phyloP scores from a whole-genome alignment of 73 alveolate genomes.

The Paramecium sonneborni region DNA sequence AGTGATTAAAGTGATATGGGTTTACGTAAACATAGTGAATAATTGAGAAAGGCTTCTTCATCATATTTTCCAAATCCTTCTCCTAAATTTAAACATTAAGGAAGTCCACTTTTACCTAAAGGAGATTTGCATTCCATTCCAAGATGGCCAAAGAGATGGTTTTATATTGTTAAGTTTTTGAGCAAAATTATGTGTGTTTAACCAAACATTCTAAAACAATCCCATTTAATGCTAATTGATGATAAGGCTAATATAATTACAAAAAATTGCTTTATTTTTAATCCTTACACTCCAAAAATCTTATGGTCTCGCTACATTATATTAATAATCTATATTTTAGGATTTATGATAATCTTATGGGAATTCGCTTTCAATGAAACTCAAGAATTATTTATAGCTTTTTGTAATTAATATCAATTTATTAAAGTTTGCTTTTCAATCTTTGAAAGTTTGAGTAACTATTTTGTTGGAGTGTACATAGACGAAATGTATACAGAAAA shows the following conservation, averaged over 20 bases:
- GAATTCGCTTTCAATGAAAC: neutral
- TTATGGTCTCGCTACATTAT: neutral
- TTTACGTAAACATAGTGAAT: neutral
- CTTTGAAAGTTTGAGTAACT: neutral
- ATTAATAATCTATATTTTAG: neutral
- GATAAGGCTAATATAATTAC: neutral
- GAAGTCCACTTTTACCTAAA: neutral
- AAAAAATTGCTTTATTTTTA: neutral
- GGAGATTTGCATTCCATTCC: neutral
- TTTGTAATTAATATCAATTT: neutral
- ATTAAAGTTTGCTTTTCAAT: neutral
- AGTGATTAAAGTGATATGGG: constrained; percentile 41
- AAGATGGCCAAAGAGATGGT: neutral
- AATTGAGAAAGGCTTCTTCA: neutral
- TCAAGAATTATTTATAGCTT: neutral
- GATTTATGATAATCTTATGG: neutral
- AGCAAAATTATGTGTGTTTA: neutral
- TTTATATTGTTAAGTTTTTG: neutral
- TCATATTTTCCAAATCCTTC: constrained; percentile 2
- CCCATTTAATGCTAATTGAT: neutral
- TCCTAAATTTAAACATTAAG: constrained; percentile 33
- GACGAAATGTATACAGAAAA: neutral
- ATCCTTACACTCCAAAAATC: neutral
- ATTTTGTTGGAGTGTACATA: neutral
- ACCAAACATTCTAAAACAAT: neutral